Percentiles rank a stretch among this genome's conserved stretches.
These are phyloP conservation scores for Cutaneotrichosporon sp. DNA, from an alignment of 1,284 basidiomycete genomes.

Conservation along the genomic window DNA sequence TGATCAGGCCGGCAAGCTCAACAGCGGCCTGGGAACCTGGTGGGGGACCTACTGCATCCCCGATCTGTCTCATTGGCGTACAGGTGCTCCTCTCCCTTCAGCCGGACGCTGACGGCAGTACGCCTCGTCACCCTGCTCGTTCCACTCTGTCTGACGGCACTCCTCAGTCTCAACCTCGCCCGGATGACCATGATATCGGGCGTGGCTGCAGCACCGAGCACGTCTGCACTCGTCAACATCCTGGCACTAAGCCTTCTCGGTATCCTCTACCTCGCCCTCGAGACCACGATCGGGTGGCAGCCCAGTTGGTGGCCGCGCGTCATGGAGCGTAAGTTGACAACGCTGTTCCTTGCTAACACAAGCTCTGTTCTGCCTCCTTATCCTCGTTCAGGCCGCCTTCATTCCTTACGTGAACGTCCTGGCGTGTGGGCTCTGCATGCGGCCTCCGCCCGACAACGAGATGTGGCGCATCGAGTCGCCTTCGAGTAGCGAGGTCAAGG, in stretches of 20 bases:
- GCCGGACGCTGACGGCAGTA: neutral
- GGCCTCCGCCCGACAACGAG: neutral
- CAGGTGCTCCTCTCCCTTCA: neutral
- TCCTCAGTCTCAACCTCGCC: neutral
- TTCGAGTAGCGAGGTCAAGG: neutral
- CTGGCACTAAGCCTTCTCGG: neutral
- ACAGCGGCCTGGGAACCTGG: slow-evolving; percentile 3
- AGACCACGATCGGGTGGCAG: slow-evolving; percentile 26
- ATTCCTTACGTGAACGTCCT: neutral
- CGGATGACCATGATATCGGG: neutral
- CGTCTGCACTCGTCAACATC: neutral
- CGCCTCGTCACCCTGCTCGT: neutral
- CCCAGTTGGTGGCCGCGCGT: slow-evolving; percentile 25
- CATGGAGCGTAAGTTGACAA: slow-evolving; percentile 23
- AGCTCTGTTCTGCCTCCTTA: neutral
- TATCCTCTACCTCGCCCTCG: slow-evolving; percentile 22
- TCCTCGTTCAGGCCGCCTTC: neutral
- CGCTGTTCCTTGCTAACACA: neutral
- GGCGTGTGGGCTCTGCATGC: neutral
- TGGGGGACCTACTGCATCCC: slow-evolving; percentile 12
- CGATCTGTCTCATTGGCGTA: neutral
- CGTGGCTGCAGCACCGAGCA: neutral
- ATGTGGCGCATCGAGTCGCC: neutral
- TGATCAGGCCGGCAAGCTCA: neutral
- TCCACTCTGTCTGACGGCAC: neutral